Percentiles rank a stretch among this genome's conserved stretches.
Conservation (phyloP, 495 filamentous ascomycete species). For the Neurospora sp. region DNA sequence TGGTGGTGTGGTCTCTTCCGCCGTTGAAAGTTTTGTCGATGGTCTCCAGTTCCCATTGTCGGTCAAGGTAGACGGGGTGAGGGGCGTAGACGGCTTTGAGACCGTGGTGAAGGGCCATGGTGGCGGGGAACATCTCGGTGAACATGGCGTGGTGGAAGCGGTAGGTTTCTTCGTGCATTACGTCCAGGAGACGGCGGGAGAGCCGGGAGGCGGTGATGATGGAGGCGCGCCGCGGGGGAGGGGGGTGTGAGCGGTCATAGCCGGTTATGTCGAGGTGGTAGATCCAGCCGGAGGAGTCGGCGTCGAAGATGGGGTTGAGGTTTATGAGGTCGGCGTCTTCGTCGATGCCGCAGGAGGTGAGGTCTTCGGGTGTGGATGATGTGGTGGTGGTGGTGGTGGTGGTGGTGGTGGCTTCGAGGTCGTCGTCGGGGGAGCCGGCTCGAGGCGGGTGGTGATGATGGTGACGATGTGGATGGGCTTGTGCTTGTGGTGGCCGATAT, state of each 20-base stretch:
- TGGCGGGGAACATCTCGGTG: constrained; percentile 87
- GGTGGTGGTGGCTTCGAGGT: constrained; percentile 83
- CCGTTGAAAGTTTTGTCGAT: constrained; percentile 79
- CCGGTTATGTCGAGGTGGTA: constrained; percentile 79
- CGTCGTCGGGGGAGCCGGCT: constrained; percentile 40
- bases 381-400: constrained; percentile 83
- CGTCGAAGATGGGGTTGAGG: constrained; percentile 89
- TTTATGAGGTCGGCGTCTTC: constrained; percentile 93
- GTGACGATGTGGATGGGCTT: neutral
- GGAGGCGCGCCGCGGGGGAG: constrained; percentile 68
- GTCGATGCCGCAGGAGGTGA: constrained; percentile 70
- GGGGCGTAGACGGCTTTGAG: constrained; percentile 92
- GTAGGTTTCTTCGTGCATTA: constrained; percentile 84
- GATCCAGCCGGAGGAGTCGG: constrained; percentile 77
- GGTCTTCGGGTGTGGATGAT: constrained; percentile 70
- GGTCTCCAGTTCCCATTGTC: constrained; percentile 61
- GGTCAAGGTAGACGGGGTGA: constrained; percentile 83
- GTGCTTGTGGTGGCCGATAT: neutral
- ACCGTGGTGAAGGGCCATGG: constrained; percentile 79
- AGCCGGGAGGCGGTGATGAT: constrained; percentile 80
- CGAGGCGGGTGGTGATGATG: neutral
- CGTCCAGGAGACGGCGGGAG: constrained; percentile 64
- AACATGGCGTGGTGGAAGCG: constrained; percentile 78
- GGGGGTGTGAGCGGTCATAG: constrained; percentile 54
- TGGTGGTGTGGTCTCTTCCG: constrained; percentile 63